Evolutionary conservation across 2,329 filamentous ascomycete genomes (phyloP), one percentile per base, ranked within the genome.

Genomic region (Fusarium ramigenum): DNA sequence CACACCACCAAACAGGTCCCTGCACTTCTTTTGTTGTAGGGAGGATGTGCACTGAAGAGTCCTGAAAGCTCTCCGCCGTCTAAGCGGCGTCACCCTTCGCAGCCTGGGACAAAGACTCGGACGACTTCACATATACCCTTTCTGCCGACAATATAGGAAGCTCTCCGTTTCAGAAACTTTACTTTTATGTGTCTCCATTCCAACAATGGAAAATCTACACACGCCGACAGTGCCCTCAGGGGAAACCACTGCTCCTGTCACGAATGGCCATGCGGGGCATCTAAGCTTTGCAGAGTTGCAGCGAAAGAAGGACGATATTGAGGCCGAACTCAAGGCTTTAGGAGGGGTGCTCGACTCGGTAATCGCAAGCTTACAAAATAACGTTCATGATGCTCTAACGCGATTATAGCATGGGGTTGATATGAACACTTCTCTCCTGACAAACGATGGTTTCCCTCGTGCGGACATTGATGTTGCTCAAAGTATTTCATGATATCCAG

Each of bases 381-480:
- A 5, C 18, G 39, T 19, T 11, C 52, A 21, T 21, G 19, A 47
- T 16, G 28, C 61, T 34, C 79, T 82, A 50, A 82, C 60, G 15
- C 19, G 44, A 11, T 16, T 19, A 15, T 78, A 98, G 95, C 96
- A 98, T 85, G 91, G 93, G 49, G 96, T 97, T 60, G 92, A 93
- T 78, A 99, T 99, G 96, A 92, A 92, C 78, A 98, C 96, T 12
- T 87, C 90, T 65, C 89, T 99, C 43, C 90, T 94, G 30, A 98
- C 96, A 19, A 89, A 91, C 69, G 96, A 98, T 83, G 96, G 96
- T 53, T 99, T 94, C 80, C 96, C 96, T 37, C 90, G 96, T 80
- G 92, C 93, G 77, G 96, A 99, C 82, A 92, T 99, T 73, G 96
- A 99, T 81, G 93, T 99, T 71, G 93, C 96, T 32, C 96, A 98